A percentile compares a stretch with the other conserved stretches of the same genome.
These are phyloP conservation scores for Phytophthora cajani DNA, from an alignment of 352 stramenopile species.

Conservation along the genomic window DNA sequence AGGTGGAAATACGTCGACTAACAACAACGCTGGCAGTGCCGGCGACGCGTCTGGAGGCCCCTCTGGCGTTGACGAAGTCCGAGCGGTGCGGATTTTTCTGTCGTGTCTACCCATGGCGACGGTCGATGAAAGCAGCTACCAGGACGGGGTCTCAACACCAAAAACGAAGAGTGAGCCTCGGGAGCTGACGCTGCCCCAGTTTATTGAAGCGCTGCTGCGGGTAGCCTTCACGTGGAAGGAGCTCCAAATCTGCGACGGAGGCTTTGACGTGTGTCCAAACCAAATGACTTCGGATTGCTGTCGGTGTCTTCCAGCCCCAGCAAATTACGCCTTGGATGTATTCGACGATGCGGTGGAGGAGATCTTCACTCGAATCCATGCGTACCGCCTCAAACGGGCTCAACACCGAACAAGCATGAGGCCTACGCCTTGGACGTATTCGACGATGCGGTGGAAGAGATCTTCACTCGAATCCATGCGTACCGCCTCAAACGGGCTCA, in stretches of 20 bases:
- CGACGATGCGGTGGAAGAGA: constrained; percentile 49
- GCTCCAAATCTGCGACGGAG: constrained; percentile 52
- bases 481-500: constrained; percentile 33
- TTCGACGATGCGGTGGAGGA: constrained; percentile 58
- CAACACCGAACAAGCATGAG: constrained; percentile 43
- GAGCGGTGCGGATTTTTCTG: constrained; percentile 64
- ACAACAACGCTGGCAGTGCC: background rate
- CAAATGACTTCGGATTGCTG: constrained; percentile 60
- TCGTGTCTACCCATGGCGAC: constrained; percentile 53
- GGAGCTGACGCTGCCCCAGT: constrained; percentile 53
- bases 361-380: constrained; percentile 48
- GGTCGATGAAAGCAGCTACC: constrained; percentile 15
- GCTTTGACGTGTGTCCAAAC: constrained; percentile 59
- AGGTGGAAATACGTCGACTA: background rate
- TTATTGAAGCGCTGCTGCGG: constrained; percentile 60
- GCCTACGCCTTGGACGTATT: constrained; percentile 57
- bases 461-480: constrained; percentile 47
- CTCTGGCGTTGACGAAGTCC: constrained; percentile 50
- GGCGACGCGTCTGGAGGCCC: constrained; percentile 14
- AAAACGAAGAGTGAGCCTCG: constrained; percentile 17
- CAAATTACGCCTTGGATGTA: constrained; percentile 46
- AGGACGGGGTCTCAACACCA: constrained; percentile 7
- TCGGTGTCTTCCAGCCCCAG: constrained; percentile 30
- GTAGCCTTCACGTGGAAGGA: constrained; percentile 58
- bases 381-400: constrained; percentile 28